Evolutionary conservation across 345 rosid genomes (phyloP), one percentile per base, ranked within the genome.

Genomic region (Gossypium mustelinum): DNA sequence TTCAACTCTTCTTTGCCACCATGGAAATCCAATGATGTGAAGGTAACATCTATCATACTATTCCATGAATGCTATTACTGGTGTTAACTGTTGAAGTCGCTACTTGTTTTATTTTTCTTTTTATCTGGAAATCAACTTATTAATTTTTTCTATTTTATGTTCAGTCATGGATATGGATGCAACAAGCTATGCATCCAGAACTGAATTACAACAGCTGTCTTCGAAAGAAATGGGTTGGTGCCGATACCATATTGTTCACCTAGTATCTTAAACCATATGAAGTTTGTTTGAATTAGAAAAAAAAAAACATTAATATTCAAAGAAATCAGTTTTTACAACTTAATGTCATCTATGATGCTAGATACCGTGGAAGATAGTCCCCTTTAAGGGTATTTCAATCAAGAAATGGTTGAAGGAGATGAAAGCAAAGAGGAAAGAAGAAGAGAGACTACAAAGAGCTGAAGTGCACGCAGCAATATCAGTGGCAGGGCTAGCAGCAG

Each of bases 81-180:
- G 73, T 9, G 0, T 13, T 52, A 52, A 2, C 17, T 24, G 61
- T 57, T 24, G 61, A 57, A 57, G 61, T 57, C 29, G 5, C 22
- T 18, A 59, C 63, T 11, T 25, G 39, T 17, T 58, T 50, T 9
- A 12, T 47, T 51, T 65, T 6, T 60, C 13, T 9, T 56, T 34
- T 39, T 9, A 61, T n/a, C 17, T 22, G 45, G 39, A 24, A 44
- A 3, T 18, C 13, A 68, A 20, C 50, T 22, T 20, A 5, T 8
- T 48, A 10, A 45, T 54, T 16, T 18, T 48, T 50, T 45, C 11
- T 14, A 47, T 55, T 16, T 24, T 18, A 11, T 72, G 20, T 81
- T 76, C 87, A 95, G 99, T 92, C 99, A 68, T 95, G 99, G 97
- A 89, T 95, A 82, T 92, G 94, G 97, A 94, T 94, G 99, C 99